These are phyloP conservation scores for Scedosporium apiospermum DNA, from an alignment of 2,329 filamentous ascomycete genomes.

Conservation along the genomic window DNA sequence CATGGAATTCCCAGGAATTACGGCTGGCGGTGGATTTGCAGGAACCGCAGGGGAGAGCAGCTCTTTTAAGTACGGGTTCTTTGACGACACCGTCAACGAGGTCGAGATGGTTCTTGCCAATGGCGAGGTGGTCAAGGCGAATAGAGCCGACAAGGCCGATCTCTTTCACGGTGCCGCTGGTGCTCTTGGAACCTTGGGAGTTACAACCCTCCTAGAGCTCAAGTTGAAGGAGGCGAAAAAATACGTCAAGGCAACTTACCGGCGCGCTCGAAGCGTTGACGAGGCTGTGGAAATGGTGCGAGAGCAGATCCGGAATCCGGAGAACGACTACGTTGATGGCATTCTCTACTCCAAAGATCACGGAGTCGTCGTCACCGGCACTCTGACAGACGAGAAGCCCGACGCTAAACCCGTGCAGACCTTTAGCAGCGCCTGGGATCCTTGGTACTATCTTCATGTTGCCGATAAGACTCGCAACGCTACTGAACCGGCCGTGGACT, in stretches of 20 bases:
- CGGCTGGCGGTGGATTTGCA: conserved; percentile 60
- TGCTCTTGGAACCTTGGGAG: conserved; percentile 57
- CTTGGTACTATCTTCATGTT: conserved; percentile 71
- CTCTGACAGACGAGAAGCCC: conserved; percentile 45
- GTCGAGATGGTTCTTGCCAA: conserved; percentile 63
- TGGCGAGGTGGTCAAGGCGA: conserved; percentile 51
- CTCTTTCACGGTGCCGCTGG: conserved; percentile 58
- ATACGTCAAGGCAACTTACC: conserved; percentile 56
- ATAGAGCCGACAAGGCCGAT: conserved; percentile 32
- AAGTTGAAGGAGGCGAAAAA: conserved; percentile 48
- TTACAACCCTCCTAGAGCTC: conserved; percentile 59
- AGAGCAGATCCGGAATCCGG: conserved; percentile 30
- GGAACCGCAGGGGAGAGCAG: conserved; percentile 64
- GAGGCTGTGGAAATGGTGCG: conserved; percentile 39
- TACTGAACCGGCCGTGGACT: conserved; percentile 31
- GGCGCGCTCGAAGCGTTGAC: conserved; percentile 37
- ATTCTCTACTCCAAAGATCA: conserved; percentile 54
- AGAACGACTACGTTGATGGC: conserved; percentile 63
- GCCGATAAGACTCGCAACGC: conserved; percentile 29
- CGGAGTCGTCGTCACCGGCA: conserved; percentile 58
- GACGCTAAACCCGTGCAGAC: conserved; percentile 35
- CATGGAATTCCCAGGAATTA: conserved; percentile 71
- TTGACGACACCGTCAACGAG: conserved; percentile 52
- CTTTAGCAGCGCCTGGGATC: conserved; percentile 50
- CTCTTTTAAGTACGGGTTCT: conserved; percentile 62